Conservation (phyloP, 2,329 filamentous ascomycete species). For the Alternaria brassicae region DNA sequence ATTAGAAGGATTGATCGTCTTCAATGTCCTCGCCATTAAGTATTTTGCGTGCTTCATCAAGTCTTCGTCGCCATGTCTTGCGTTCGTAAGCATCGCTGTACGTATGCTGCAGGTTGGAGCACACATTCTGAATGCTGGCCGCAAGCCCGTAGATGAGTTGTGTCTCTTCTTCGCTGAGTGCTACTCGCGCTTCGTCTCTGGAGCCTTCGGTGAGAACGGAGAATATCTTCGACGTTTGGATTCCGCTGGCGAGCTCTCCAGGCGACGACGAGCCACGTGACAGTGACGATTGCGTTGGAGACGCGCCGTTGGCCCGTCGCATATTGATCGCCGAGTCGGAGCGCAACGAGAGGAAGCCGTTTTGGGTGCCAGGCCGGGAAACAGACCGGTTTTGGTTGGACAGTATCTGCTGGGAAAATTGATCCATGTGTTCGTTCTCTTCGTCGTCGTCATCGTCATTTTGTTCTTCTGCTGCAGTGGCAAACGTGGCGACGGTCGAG, state of each 20-base stretch:
- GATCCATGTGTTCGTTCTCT: constrained; percentile 53
- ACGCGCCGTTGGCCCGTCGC: constrained; percentile 32
- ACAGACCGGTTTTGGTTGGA: constrained; percentile 27
- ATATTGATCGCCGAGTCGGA: constrained; percentile 47
- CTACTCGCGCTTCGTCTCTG: constrained; percentile 41
- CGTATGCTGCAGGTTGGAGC: constrained; percentile 57
- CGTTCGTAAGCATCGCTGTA: constrained; percentile 62
- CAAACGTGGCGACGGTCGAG: constrained; percentile 68
- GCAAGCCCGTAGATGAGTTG: constrained; percentile 60
- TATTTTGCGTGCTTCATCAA: constrained; percentile 76
- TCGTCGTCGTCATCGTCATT: constrained; percentile 48
- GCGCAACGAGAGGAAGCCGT: constrained; percentile 31
- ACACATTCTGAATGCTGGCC: constrained; percentile 63
- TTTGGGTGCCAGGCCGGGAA: constrained; percentile 24
- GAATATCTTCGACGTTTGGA: constrained; percentile 52
- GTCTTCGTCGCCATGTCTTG: constrained; percentile 70
- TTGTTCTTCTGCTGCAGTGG: constrained; percentile 66
- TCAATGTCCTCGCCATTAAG: constrained; percentile 70
- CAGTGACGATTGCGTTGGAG: constrained; percentile 39
- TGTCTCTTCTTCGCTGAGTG: constrained; percentile 62
- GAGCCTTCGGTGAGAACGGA: constrained; percentile 51
- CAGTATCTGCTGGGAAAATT: constrained; percentile 45
- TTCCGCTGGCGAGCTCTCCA: constrained; percentile 39
- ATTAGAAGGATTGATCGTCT: constrained; percentile 36
- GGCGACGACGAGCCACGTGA: constrained; percentile 41